Conservation (phyloP, 2,329 filamentous ascomycete species). For the Ilyonectria sp. region DNA sequence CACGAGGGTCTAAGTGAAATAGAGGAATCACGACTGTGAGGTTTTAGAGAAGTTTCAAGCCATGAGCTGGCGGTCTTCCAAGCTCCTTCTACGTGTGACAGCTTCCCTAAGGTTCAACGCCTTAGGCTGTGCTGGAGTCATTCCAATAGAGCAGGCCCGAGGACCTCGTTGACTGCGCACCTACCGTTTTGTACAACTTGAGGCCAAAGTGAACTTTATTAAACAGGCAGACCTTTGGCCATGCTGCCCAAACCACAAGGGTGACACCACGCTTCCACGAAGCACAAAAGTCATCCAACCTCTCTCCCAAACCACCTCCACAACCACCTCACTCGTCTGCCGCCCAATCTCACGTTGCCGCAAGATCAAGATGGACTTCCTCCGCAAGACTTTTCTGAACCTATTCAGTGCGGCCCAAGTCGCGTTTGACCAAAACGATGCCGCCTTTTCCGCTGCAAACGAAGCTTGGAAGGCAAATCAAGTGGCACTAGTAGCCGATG, state of each 20-base stretch:
- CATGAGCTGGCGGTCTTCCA: too few species aligned
- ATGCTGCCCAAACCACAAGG: too few species aligned
- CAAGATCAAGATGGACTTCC: neutral
- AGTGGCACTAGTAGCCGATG: neutral
- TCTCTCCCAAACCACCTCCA: neutral
- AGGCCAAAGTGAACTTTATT: neutral
- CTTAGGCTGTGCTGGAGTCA: too few species aligned
- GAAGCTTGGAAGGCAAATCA: constrained; percentile 1
- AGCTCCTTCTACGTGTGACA: too few species aligned
- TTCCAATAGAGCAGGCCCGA: neutral
- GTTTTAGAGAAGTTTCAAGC: too few species aligned
- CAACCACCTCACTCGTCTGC: too few species aligned
- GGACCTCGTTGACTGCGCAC: neutral
- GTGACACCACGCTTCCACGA: neutral
- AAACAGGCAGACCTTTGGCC: neutral
- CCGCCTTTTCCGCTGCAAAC: neutral
- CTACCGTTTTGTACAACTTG: neutral
- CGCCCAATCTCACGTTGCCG: neutral
- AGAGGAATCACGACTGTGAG: neutral
- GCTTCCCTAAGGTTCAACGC: too few species aligned
- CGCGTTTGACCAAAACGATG: neutral
- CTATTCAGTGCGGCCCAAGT: neutral
- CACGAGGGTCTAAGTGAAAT: neutral
- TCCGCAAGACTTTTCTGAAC: neutral
- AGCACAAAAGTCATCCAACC: neutral